Conservation (phyloP, 805 yeast genomes). For the Clavispora asparagi region DNA sequence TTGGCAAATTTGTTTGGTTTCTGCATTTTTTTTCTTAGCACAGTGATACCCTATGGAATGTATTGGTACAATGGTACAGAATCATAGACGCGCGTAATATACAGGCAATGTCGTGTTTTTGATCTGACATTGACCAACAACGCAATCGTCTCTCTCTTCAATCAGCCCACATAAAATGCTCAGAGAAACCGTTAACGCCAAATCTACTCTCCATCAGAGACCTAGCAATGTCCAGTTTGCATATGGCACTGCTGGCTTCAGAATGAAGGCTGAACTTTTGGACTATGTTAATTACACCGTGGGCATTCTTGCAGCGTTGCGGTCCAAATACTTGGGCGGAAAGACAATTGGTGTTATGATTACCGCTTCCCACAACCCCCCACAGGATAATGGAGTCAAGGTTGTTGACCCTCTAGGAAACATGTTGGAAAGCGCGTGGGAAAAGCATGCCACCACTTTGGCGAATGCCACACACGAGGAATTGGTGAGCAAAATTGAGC, state of each 20-base stretch:
- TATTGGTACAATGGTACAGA: neutral
- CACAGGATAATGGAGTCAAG: conserved; percentile 60
- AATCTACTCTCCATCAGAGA: conserved; percentile 32
- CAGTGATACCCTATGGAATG: neutral
- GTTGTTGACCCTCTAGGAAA: conserved; percentile 91
- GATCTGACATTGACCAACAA: neutral
- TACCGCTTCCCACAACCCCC: conserved; percentile 94
- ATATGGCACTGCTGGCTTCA: conserved; percentile 98
- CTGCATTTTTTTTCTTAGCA: conserved; percentile 1
- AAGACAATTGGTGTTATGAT: conserved; percentile 90
- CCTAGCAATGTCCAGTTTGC: conserved; percentile 40
- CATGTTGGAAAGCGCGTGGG: conserved; percentile 86
- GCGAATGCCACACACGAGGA: conserved; percentile 62
- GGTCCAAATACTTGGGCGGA: conserved; percentile 69
- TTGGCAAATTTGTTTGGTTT: conserved; percentile 18
- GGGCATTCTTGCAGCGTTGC: conserved; percentile 74
- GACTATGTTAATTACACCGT: conserved; percentile 81
- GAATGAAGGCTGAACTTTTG: conserved; percentile 62
- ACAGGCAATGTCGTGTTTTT: neutral
- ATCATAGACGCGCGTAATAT: neutral
- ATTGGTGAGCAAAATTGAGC: conserved; percentile 34
- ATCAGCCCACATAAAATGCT: conserved; percentile 3
- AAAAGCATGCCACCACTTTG: conserved; percentile 66
- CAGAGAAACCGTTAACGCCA: conserved; percentile 3
- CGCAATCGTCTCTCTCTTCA: neutral